Conservation (phyloP, 805 yeast genomes). For the Zygosaccharomyces siamensis region DNA sequence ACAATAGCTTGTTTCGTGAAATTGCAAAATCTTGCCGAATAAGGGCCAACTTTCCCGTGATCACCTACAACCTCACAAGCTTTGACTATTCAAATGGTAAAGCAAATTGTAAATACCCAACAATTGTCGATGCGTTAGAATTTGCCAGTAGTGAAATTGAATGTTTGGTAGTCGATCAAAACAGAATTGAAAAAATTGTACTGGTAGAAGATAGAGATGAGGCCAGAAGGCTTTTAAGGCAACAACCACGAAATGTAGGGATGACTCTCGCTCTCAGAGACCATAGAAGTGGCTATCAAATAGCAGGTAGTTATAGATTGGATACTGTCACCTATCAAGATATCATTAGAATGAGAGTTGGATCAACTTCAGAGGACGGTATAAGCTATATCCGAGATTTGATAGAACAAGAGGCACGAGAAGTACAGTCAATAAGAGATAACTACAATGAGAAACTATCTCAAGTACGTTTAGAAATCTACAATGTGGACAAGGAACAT, state of each 20-base stretch:
- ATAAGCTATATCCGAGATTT: slow-evolving; percentile 19
- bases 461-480: slow-evolving; percentile 9
- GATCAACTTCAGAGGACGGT: slow-evolving; percentile 21
- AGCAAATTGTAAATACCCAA: slow-evolving; percentile 40
- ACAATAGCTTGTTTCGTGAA: slow-evolving; percentile 43
- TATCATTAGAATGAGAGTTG: slow-evolving; percentile 20
- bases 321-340: slow-evolving; percentile 50
- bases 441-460: slow-evolving; percentile 12
- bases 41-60: slow-evolving; percentile 47
- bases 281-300: slow-evolving; percentile 41
- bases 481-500: slow-evolving; percentile 28
- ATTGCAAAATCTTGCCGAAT: slow-evolving; percentile 34
- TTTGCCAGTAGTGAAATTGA: slow-evolving; percentile 51
- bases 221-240: slow-evolving; percentile 45
- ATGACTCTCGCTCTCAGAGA: slow-evolving; percentile 42
- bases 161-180: slow-evolving; percentile 60
- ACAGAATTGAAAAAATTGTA: slow-evolving; percentile 53
- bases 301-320: slow-evolving; percentile 44
- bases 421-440: slow-evolving; percentile 28
- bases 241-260: slow-evolving; percentile 38
- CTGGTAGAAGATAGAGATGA: slow-evolving; percentile 47
- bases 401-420: slow-evolving; percentile 18
- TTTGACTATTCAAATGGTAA: slow-evolving; percentile 48
- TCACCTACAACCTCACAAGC: slow-evolving; percentile 22
- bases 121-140: slow-evolving; percentile 57